These are phyloP conservation scores for Penicillium coprophilum DNA, from an alignment of 495 filamentous ascomycete genomes.

Conservation along the genomic window DNA sequence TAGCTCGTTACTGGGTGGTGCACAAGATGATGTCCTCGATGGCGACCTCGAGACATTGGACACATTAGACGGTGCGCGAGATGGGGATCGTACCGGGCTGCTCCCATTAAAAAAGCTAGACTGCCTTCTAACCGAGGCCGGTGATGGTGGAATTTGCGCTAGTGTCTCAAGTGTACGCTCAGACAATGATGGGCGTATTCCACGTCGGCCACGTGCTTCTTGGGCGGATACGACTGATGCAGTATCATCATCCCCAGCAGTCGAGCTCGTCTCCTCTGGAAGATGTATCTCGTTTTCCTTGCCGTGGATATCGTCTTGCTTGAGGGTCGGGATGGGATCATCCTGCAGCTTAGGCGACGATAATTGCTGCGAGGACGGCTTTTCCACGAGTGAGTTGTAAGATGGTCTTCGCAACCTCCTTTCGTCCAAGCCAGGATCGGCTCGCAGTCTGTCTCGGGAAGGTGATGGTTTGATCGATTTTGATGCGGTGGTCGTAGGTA, in stretches of 20 bases:
- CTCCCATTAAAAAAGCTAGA: conserved; percentile 62
- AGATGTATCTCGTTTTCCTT: conserved; percentile 21
- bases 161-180: conserved; percentile 70
- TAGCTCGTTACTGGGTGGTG: conserved; percentile 31
- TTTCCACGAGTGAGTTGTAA: conserved; percentile 41
- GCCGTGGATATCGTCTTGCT: conserved; percentile 21
- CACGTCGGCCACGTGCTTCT: conserved; percentile 36
- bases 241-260: conserved; percentile 21
- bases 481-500: conserved; percentile 39
- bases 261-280: conserved; percentile 19
- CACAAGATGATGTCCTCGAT: conserved; percentile 44
- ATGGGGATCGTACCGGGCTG: conserved; percentile 56
- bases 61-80: conserved; percentile 55
- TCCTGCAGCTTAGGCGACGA: conserved; percentile 25
- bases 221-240: conserved; percentile 2
- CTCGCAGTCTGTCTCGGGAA: conserved; percentile 44
- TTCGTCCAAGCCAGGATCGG: conserved; percentile 42
- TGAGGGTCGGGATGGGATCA: conserved; percentile 9
- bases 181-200: conserved; percentile 56
- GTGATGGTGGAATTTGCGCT: conserved; percentile 62
- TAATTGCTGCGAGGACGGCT: conserved; percentile 33
- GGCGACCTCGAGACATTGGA: conserved; percentile 50
- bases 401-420: conserved; percentile 42
- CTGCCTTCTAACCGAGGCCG: conserved; percentile 52
- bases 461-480: conserved; percentile 45